These are phyloP conservation scores for Hsuehochloa calcarea DNA, from an alignment of 176 grass and related monocot genomes.

Conservation along the genomic window DNA sequence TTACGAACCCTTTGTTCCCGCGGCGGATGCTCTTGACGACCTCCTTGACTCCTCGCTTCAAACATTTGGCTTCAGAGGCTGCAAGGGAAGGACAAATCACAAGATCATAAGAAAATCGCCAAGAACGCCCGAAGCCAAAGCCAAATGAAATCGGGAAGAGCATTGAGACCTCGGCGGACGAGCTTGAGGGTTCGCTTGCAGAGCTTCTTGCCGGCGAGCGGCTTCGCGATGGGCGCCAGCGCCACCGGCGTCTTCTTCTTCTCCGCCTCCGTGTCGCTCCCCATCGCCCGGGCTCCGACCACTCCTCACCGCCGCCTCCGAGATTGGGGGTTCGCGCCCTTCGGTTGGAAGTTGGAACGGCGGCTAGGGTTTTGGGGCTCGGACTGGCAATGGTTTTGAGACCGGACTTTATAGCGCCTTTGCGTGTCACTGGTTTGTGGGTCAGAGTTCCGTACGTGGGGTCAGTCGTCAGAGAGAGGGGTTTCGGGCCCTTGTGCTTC, in stretches of 20 bases:
- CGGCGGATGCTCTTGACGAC: slow-evolving; percentile 95
- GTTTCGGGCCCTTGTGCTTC: not conserved
- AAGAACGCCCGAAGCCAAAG: not conserved
- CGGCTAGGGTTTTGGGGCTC: slow-evolving; percentile 41
- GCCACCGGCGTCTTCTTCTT: slow-evolving; percentile 44
- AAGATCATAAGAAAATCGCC: not conserved
- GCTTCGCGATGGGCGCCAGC: slow-evolving; percentile 78
- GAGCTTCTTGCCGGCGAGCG: slow-evolving; percentile 77
- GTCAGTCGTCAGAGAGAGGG: not conserved
- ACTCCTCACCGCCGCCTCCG: not conserved
- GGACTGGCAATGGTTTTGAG: not conserved
- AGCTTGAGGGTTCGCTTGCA: slow-evolving; percentile 88
- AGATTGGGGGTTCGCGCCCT: not conserved
- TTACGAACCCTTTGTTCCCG: slow-evolving; percentile 70
- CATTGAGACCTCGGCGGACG: slow-evolving; percentile 44
- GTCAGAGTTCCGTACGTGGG: not conserved
- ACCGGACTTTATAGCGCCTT: not conserved
- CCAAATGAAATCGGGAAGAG: not conserved
- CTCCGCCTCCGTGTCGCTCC: slow-evolving; percentile 46
- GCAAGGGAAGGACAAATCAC: not conserved
- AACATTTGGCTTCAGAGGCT: slow-evolving; percentile 85
- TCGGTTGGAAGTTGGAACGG: slow-evolving; percentile 14
- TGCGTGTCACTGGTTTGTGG: not conserved
- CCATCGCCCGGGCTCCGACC: slow-evolving; percentile 34
- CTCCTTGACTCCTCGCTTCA: slow-evolving; percentile 95